A percentile compares a stretch with the other conserved stretches of the same genome.
Conservation (phyloP, 1,284 basidiomycete genomes). For the Ustilago tritici region DNA sequence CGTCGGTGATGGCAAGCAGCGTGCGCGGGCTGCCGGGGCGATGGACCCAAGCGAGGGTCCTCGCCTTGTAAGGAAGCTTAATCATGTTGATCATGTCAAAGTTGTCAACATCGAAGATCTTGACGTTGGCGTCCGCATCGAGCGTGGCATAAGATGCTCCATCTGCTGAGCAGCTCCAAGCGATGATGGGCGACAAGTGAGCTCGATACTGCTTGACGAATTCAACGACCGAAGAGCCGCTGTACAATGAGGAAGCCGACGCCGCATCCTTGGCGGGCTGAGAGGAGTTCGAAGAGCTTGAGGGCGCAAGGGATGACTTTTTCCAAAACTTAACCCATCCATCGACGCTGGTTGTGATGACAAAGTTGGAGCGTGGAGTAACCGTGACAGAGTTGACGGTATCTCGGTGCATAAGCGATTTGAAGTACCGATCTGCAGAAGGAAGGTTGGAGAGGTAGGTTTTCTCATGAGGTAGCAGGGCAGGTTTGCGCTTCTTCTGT, state of each 20-base stretch:
- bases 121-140: slow-evolving; percentile 74
- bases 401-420: slow-evolving; percentile 98
- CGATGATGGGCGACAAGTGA: slow-evolving; percentile 83
- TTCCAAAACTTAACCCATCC: slow-evolving; percentile 99
- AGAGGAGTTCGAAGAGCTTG: slow-evolving; percentile 80
- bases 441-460: slow-evolving; percentile 93
- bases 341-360: slow-evolving; percentile 93
- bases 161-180: slow-evolving; percentile 88
- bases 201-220: slow-evolving; percentile 76
- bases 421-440: slow-evolving; percentile 90
- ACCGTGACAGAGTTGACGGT: slow-evolving; percentile 83
- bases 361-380: slow-evolving; percentile 74
- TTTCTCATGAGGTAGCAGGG: slow-evolving; percentile 77
- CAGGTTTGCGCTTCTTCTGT: slow-evolving; percentile 37
- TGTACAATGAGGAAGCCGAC: slow-evolving; percentile 24
- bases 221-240: slow-evolving; percentile 63
- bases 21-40: slow-evolving; percentile 85
- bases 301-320: slow-evolving; percentile 83
- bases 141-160: slow-evolving; percentile 88
- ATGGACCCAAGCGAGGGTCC: slow-evolving; percentile 80
- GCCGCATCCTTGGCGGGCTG: background rate
- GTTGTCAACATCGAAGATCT: slow-evolving; percentile 97
- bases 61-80: slow-evolving; percentile 74
- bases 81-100: slow-evolving; percentile 99
- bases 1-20: slow-evolving; percentile 88